Evolutionary conservation across 345 rosid genomes (phyloP).

Genomic region (Gynandropsis gynandra): DNA sequence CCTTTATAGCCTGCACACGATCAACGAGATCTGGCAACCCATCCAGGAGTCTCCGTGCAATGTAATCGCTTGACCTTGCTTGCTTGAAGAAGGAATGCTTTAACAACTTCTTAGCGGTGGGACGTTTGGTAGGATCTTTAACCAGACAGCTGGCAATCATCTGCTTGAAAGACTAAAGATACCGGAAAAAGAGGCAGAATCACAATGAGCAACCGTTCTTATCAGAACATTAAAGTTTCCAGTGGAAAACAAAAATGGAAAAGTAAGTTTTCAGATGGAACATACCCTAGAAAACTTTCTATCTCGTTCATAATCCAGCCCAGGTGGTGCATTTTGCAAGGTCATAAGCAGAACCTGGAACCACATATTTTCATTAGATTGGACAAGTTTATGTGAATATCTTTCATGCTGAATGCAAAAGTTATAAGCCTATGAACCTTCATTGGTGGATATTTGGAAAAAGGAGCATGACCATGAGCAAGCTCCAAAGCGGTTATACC

Average conservation of each 20-base stretch:
- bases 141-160: slow-evolving; percentile 99
- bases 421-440: slow-evolving; percentile 47
- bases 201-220: background rate
- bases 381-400: background rate
- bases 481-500: slow-evolving; percentile 99
- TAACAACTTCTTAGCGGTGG: slow-evolving; percentile 70
- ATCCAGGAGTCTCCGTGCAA: slow-evolving; percentile 65
- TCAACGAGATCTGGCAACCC: slow-evolving; percentile 94
- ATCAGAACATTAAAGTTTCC: slow-evolving; percentile 2
- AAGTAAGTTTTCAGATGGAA: slow-evolving; percentile 9
- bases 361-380: slow-evolving; percentile 23
- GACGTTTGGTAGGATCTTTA: slow-evolving; percentile 94
- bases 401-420: slow-evolving; percentile 10
- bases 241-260: background rate
- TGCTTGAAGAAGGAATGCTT: slow-evolving; percentile 97
- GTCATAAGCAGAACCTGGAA: slow-evolving; percentile 96
- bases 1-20: slow-evolving; percentile 86
- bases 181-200: slow-evolving; percentile 20
- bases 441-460: slow-evolving; percentile 98
- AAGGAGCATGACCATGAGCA: slow-evolving; percentile 99
- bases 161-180: slow-evolving; percentile 87
- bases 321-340: slow-evolving; percentile 98
- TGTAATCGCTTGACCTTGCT: slow-evolving; percentile 86
- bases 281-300: slow-evolving; percentile 86
- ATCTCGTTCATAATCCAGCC: slow-evolving; percentile 94